Conservation (phyloP, 805 yeast genomes). For the Candida oleophila region DNA sequence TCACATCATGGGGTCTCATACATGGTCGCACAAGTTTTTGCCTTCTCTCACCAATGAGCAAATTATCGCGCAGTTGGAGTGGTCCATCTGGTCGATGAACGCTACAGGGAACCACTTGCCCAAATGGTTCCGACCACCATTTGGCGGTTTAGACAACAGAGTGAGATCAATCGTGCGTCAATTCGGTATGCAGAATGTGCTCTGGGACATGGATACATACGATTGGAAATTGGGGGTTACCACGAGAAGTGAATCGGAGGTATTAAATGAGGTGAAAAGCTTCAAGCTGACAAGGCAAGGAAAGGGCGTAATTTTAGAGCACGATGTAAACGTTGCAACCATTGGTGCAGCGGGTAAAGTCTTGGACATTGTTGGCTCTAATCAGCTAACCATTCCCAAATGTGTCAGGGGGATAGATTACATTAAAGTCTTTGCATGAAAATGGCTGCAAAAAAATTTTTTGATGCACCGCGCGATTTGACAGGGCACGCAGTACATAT, state of each 20-base stretch:
- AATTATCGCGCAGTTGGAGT: conserved; percentile 83
- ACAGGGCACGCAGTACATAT: no score
- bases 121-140: conserved; percentile 94
- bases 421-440: conserved; percentile 35
- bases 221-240: conserved; percentile 74
- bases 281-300: conserved; percentile 42
- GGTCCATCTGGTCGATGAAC: conserved; percentile 98
- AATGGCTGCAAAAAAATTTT: background rate
- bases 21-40: conserved; percentile 88
- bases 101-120: conserved; percentile 88
- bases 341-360: conserved; percentile 68
- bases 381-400: conserved; percentile 75
- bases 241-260: conserved; percentile 47
- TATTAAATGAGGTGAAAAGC: conserved; percentile 51
- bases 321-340: conserved; percentile 69
- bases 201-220: conserved; percentile 90
- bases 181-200: conserved; percentile 82
- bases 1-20: conserved; percentile 83
- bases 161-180: conserved; percentile 75
- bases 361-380: conserved; percentile 48
- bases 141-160: conserved; percentile 90
- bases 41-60: conserved; percentile 78
- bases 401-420: conserved; percentile 71
- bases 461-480: no score
- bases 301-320: conserved; percentile 79